Conservation (phyloP, 2,329 filamentous ascomycete genomes). For the Fusarium nanum region DNA sequence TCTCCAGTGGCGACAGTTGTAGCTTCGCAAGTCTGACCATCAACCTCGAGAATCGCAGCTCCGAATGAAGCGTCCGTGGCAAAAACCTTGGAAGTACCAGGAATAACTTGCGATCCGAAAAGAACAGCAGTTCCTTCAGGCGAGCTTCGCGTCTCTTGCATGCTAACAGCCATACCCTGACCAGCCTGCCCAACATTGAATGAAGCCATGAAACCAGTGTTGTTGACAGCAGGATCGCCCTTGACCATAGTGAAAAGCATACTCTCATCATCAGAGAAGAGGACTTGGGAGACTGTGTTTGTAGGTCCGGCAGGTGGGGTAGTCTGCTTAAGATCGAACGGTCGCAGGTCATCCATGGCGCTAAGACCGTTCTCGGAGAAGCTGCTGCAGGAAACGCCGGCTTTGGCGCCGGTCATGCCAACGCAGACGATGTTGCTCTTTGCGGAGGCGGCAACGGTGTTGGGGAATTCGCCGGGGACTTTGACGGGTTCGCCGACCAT, state of each 20-base stretch:
- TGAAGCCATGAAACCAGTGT: slow-evolving; percentile 66
- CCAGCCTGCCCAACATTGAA: slow-evolving; percentile 56
- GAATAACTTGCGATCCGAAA: slow-evolving; percentile 64
- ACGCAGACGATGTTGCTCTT: slow-evolving; percentile 60
- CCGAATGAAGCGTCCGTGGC: slow-evolving; percentile 70
- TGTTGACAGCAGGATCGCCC: slow-evolving; percentile 65
- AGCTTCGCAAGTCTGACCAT: slow-evolving; percentile 48
- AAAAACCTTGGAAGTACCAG: slow-evolving; percentile 59
- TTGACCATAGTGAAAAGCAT: slow-evolving; percentile 69
- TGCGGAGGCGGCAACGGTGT: slow-evolving; percentile 61
- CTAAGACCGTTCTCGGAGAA: slow-evolving; percentile 55
- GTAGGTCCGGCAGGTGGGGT: slow-evolving; percentile 68
- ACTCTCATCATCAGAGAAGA: slow-evolving; percentile 67
- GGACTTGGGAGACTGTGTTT: slow-evolving; percentile 70
- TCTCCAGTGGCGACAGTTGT: slow-evolving; percentile 52
- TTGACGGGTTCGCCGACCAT: slow-evolving; percentile 57
- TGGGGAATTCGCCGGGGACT: slow-evolving; percentile 64
- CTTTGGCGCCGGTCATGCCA: slow-evolving; percentile 56
- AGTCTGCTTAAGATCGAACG: slow-evolving; percentile 64
- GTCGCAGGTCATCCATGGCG: slow-evolving; percentile 58
- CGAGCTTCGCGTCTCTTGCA: slow-evolving; percentile 52
- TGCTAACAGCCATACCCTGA: slow-evolving; percentile 22
- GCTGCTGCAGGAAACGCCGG: slow-evolving; percentile 59
- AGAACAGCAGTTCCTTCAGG: slow-evolving; percentile 67
- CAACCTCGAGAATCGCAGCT: slow-evolving; percentile 60